These are phyloP conservation scores for Kregervanrija pseudodelftensis DNA, from an alignment of 805 yeast species.

Conservation along the genomic window DNA sequence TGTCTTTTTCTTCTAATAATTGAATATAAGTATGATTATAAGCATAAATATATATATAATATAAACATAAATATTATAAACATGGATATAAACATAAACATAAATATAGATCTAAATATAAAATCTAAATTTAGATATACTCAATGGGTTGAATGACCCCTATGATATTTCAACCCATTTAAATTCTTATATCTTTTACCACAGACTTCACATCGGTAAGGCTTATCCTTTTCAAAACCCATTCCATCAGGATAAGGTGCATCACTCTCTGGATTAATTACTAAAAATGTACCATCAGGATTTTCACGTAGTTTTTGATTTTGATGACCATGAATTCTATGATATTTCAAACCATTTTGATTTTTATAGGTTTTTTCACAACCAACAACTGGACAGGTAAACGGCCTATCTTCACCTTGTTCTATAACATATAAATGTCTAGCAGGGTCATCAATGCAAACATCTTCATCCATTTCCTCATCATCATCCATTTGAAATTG, in stretches of 20 bases:
- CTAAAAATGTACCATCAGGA: constrained; percentile 87
- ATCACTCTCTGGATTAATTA: constrained; percentile 85
- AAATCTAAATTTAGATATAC: background rate
- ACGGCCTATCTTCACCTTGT: constrained; percentile 88
- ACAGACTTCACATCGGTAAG: constrained; percentile 96
- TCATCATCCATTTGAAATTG: constrained; percentile 32
- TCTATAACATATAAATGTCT: constrained; percentile 89
- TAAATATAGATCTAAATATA: background rate
- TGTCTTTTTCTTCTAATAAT: no score
- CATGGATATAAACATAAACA: no score
- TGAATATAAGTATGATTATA: no score
- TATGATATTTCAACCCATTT: constrained; percentile 93
- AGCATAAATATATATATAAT: no score
- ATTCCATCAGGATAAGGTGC: constrained; percentile 90
- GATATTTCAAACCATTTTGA: constrained; percentile 95
- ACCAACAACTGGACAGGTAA: constrained; percentile 95
- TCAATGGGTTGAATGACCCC: constrained; percentile 96
- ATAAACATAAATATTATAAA: no score
- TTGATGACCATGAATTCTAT: constrained; percentile 93
- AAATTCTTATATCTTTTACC: constrained; percentile 95
- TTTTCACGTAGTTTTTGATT: constrained; percentile 87
- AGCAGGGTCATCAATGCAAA: constrained; percentile 94
- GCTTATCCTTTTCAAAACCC: constrained; percentile 95
- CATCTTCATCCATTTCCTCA: constrained; percentile 38
- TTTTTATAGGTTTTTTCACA: constrained; percentile 97